These are phyloP conservation scores for Mycotypha africana DNA, from an alignment of 371 early-diverging fungal species.

Conservation along the genomic window DNA sequence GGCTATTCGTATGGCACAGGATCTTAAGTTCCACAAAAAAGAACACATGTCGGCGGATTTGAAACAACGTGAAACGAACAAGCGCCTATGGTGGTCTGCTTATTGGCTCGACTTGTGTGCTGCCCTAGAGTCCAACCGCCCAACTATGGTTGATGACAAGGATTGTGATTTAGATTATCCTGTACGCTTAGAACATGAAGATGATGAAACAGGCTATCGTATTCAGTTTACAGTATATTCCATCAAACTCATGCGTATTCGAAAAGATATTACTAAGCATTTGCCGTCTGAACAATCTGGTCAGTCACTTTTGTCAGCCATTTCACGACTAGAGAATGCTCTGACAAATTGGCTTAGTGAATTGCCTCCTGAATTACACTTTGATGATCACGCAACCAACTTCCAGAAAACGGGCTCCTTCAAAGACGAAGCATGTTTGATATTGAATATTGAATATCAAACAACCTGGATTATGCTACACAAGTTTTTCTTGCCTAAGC, in stretches of 20 bases:
- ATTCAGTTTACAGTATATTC: constrained; percentile 42
- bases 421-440: constrained; percentile 29
- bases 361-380: constrained; percentile 1
- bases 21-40: constrained; percentile 49
- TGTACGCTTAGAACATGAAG: constrained; percentile 28
- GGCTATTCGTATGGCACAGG: constrained; percentile 61
- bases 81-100: constrained; percentile 59
- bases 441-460: constrained; percentile 35
- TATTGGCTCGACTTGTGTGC: constrained; percentile 53
- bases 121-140: constrained; percentile 39
- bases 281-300: constrained; percentile 39
- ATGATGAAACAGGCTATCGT: constrained; percentile 40
- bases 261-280: constrained; percentile 50
- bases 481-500: constrained; percentile 38
- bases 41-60: constrained; percentile 37
- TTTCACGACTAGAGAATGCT: constrained; percentile 45
- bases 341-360: constrained; percentile 44
- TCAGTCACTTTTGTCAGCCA: constrained; percentile 35
- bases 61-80: constrained; percentile 46
- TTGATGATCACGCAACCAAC: constrained; percentile 5
- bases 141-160: constrained; percentile 53
- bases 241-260: constrained; percentile 50
- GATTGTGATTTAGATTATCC: constrained; percentile 58
- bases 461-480: constrained; percentile 48
- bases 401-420: constrained; percentile 29